These are phyloP conservation scores for Aspergillus felis DNA, from an alignment of 2,329 filamentous ascomycete species.

Conservation along the genomic window DNA sequence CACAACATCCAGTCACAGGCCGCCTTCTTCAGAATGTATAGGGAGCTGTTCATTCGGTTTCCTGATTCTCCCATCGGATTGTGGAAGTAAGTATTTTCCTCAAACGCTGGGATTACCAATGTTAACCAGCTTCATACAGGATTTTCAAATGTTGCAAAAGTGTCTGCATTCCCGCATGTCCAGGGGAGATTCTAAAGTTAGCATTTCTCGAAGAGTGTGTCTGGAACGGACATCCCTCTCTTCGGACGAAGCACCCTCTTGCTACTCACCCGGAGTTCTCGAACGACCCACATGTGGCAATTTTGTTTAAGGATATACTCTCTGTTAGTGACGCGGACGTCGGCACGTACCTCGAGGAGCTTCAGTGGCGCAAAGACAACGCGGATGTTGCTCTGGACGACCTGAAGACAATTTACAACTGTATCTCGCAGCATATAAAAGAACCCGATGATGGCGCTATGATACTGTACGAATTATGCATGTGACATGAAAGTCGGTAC, in stretches of 20 bases:
- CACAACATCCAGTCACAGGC: not conserved
- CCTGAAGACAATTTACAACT: too few species aligned
- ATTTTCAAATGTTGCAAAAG: too few species aligned
- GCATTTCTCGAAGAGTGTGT: not conserved
- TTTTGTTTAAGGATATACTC: constrained; percentile 1
- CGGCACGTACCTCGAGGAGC: not conserved
- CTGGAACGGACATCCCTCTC: constrained; percentile 3
- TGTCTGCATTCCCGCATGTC: too few species aligned
- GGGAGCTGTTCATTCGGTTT: not conserved
- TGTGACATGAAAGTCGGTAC: too few species aligned
- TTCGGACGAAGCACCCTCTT: not conserved
- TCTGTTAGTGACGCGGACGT: constrained; percentile 1
- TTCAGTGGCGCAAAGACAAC: not conserved
- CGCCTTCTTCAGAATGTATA: not conserved
- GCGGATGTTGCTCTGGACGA: too few species aligned
- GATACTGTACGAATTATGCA: too few species aligned
- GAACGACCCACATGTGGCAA: not conserved
- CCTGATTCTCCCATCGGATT: not conserved
- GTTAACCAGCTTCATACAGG: too few species aligned
- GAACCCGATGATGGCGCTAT: too few species aligned
- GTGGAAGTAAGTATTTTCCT: not conserved
- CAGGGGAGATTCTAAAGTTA: too few species aligned
- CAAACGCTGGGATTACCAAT: too few species aligned
- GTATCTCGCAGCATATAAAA: too few species aligned
- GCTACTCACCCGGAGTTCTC: not conserved